These are phyloP conservation scores for Mycena floridula DNA, from an alignment of 768 basidiomycete genomes.

Conservation along the genomic window DNA sequence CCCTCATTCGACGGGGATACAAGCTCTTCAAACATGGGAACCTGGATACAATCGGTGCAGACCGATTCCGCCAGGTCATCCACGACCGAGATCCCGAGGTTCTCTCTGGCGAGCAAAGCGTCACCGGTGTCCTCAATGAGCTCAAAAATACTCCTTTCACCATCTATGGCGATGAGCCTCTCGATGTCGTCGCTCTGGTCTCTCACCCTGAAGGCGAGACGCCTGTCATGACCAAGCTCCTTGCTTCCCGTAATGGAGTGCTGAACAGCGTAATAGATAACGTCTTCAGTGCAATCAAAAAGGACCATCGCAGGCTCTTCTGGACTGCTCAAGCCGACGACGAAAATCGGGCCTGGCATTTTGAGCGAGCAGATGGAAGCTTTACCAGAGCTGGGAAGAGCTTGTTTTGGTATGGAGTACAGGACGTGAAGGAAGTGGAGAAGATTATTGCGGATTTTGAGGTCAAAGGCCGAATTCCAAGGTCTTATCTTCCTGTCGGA, in stretches of 20 bases:
- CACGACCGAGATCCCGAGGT: constrained; percentile 96
- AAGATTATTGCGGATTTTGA: constrained; percentile 70
- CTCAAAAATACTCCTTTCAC: constrained; percentile 83
- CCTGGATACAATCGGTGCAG: constrained; percentile 82
- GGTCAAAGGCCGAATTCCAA: constrained; percentile 74
- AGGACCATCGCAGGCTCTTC: constrained; percentile 89
- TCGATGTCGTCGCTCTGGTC: constrained; percentile 93
- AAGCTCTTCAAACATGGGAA: constrained; percentile 85
- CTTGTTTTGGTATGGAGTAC: constrained; percentile 97
- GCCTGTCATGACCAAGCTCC: constrained; percentile 90
- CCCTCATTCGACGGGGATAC: constrained; percentile 96
- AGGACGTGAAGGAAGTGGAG: constrained; percentile 90
- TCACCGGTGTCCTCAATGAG: constrained; percentile 80
- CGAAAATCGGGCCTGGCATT: constrained; percentile 97
- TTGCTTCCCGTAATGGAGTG: constrained; percentile 81
- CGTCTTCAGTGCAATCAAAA: constrained; percentile 93
- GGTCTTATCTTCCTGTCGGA: constrained; percentile 86
- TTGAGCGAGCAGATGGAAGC: constrained; percentile 95
- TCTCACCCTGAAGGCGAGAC: constrained; percentile 84
- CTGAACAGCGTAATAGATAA: constrained; percentile 96
- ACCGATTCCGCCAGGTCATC: constrained; percentile 91
- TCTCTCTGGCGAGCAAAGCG: constrained; percentile 72
- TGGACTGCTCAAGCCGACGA: constrained; percentile 98
- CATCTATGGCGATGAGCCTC: constrained; percentile 97
- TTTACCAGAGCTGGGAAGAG: constrained; percentile 93